Evolutionary conservation across 2,329 filamentous ascomycete species (phyloP), one percentile per base, ranked within the genome.

Genomic region (Domatiomyces catenatus): DNA sequence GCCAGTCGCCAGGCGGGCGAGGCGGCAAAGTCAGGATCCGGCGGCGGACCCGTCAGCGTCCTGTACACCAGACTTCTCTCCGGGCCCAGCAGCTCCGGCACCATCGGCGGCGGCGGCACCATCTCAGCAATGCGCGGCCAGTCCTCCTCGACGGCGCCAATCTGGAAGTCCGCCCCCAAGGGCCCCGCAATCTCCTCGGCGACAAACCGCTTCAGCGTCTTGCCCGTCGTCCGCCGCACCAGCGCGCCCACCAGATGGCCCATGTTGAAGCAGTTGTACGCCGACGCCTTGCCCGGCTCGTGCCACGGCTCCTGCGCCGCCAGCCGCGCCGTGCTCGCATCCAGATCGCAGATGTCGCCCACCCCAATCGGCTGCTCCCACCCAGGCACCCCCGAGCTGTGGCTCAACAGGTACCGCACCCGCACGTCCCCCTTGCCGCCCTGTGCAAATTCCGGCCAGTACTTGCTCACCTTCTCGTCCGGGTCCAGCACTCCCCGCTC

Each of bases 231-330:
- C 0, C 71, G 65, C 1, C 63, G 62, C 2, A 75, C 62, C 1
- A 75, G 47, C 51, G 72, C 71, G 3, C 69, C 68, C 1, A 74
- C 49, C 0, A 72, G 56, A 51, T 68, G 65, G 2, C 71, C 72
- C 48, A 68, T 65, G 6, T 58, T 68, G 8, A 63, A 36, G 2
- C 62, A 43, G 52, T 74, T 70, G 57, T 74, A 74, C 1, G 69
- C 71, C 0, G 64, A 66, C 5, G 61, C 64, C 0, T 65, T 68
- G 1, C 71, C 71, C 0, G 71, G 69, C 26, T 56, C 60, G 70
- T 70, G 74, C 63, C 66, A 71, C 0, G 69, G 69, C 1, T 63
- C 58, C 50, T 73, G 70, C 4, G 52, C 48, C 2, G 66, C 68
- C 2, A 74, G 62, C n/a, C 59, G 61, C 5, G 62, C 58, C 0